phyloP scores from a whole-genome alignment of 164 flowering plant genomes.

The Aristolochia contorta region DNA sequence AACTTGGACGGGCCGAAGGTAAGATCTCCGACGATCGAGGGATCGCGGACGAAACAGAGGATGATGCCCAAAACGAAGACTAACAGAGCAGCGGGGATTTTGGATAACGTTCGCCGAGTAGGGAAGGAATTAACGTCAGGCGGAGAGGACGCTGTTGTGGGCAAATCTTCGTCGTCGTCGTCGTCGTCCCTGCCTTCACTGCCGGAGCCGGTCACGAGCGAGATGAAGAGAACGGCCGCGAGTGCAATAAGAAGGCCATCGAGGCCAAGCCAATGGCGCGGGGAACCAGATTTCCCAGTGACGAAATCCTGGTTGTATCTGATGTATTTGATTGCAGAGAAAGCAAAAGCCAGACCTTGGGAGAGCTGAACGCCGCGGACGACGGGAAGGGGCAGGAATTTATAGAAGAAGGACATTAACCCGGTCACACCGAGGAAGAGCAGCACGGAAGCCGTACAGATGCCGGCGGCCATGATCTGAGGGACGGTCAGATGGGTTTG shows the following conservation, averaged over 20 bases:
- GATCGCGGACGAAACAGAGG: slow-evolving; percentile 59
- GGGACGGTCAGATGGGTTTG: slow-evolving; percentile 45
- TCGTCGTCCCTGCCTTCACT: slow-evolving; percentile 4
- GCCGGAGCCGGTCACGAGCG: slow-evolving; percentile 56
- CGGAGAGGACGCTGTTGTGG: background rate
- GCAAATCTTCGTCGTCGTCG: too few species aligned
- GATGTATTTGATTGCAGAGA: slow-evolving; percentile 79
- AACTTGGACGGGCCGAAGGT: slow-evolving; percentile 63
- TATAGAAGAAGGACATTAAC: slow-evolving; percentile 68
- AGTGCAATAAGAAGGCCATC: slow-evolving; percentile 72
- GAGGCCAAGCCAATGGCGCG: slow-evolving; percentile 64
- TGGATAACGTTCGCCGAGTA: slow-evolving; percentile 18
- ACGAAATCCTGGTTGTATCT: slow-evolving; percentile 46
- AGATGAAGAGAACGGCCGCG: slow-evolving; percentile 33
- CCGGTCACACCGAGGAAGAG: slow-evolving; percentile 74
- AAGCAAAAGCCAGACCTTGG: slow-evolving; percentile 76
- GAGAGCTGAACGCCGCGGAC: slow-evolving; percentile 93
- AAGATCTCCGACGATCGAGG: slow-evolving; percentile 39
- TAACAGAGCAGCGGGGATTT: slow-evolving; percentile 61
- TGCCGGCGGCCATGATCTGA: slow-evolving; percentile 77
- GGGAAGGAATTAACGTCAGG: background rate
- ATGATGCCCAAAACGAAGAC: slow-evolving; percentile 58
- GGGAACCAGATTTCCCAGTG: slow-evolving; percentile 32
- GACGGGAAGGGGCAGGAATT: slow-evolving; percentile 65
- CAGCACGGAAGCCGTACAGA: slow-evolving; percentile 55